phyloP scores from a whole-genome alignment of 208 protist species.

The Angomonas ambiguus region DNA sequence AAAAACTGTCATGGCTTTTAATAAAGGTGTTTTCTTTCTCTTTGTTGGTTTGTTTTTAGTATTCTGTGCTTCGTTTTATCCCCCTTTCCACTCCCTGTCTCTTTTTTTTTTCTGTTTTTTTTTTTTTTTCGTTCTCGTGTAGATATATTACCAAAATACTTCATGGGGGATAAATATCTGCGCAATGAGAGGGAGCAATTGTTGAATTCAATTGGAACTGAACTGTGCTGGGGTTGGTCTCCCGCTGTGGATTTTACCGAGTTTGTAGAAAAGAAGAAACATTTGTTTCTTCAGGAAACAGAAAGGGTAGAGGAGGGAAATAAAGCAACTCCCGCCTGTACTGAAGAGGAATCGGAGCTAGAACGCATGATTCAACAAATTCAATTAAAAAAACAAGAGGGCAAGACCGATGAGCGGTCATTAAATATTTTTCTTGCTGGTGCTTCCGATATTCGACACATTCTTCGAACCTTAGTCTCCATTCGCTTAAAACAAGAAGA shows the following conservation, averaged over 20 bases:
- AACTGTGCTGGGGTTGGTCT: constrained; percentile 87
- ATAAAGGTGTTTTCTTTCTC: not conserved
- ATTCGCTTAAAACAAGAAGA: constrained; percentile 29
- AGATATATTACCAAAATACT: not conserved
- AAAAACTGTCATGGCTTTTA: not conserved
- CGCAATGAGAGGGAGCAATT: constrained; percentile 72
- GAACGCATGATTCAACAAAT: not conserved
- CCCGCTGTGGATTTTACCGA: constrained; percentile 73
- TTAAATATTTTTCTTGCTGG: constrained; percentile 69
- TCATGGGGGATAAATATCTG: constrained; percentile 88
- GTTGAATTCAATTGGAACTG: constrained; percentile 80
- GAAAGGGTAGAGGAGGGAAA: not conserved
- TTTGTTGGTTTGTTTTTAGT: not conserved
- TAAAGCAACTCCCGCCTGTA: not conserved
- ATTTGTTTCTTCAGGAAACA: not conserved
- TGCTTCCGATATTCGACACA: constrained; percentile 78
- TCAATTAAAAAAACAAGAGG: not conserved
- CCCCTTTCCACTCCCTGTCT: not conserved
- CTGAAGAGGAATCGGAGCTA: not conserved
- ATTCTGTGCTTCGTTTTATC: not conserved
- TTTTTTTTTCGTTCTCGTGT: not conserved
- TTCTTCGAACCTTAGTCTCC: constrained; percentile 72
- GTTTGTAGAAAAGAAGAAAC: constrained; percentile 22
- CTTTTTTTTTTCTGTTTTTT: constrained; percentile 7
- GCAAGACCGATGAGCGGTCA: not conserved